These are phyloP conservation scores for Sporothrix protearum DNA, from an alignment of 2,329 filamentous ascomycete species.

Conservation along the genomic window DNA sequence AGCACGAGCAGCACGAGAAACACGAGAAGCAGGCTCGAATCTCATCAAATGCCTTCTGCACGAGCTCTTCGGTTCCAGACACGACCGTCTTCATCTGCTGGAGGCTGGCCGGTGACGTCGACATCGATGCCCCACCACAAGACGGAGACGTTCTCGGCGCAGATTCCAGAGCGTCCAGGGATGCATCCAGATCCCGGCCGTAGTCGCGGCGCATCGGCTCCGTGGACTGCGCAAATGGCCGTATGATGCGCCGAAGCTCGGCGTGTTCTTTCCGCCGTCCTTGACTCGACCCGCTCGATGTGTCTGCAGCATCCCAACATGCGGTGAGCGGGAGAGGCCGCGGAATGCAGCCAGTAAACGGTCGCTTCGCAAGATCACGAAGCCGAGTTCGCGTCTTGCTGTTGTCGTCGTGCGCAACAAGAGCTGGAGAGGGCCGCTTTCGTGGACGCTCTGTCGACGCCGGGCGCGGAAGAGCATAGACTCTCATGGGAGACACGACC, in stretches of 20 bases:
- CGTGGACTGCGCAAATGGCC: constrained; percentile 31
- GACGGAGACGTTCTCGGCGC: no score
- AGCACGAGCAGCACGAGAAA: no score
- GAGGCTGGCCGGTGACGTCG: neutral
- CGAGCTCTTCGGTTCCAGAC: neutral
- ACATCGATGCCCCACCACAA: no score
- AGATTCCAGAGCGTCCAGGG: constrained; percentile 24
- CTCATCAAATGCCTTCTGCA: neutral
- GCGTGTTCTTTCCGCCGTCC: neutral
- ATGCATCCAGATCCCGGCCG: constrained; percentile 30
- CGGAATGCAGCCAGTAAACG: neutral
- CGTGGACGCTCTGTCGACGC: neutral
- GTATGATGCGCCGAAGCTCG: constrained; percentile 37
- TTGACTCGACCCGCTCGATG: no score
- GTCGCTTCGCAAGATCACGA: neutral
- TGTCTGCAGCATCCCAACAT: neutral
- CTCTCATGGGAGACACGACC: neutral
- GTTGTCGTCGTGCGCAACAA: neutral
- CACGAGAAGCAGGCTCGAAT: no score
- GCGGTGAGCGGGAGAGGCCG: neutral
- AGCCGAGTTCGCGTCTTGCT: neutral
- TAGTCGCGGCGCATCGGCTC: constrained; percentile 23
- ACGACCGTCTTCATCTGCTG: neutral
- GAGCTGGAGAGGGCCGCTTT: neutral
- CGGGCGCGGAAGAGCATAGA: neutral